phyloP scores from a whole-genome alignment of 2,329 filamentous ascomycete genomes.

The Sclerotinia subarctica region DNA sequence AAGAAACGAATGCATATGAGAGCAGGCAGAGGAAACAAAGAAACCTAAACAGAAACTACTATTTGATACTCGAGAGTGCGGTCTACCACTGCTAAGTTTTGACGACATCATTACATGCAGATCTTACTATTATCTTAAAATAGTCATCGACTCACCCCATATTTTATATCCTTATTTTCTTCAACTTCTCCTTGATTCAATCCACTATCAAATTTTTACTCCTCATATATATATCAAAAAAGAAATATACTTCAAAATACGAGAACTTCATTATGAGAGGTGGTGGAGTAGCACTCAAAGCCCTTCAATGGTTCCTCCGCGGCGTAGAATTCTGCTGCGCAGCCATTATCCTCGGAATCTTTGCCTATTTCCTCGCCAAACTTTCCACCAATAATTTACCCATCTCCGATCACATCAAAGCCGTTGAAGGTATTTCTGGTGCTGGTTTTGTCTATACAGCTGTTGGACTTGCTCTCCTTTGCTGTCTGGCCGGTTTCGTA shows the following conservation, averaged over 20 bases:
- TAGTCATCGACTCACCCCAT: neutral
- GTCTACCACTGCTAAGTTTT: neutral
- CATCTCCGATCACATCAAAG: slow-evolving; percentile 65
- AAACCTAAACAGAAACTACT: neutral
- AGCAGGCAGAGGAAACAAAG: neutral
- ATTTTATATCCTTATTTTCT: neutral
- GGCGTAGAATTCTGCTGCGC: slow-evolving; percentile 69
- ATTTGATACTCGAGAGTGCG: neutral
- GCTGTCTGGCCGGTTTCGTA: slow-evolving; percentile 71
- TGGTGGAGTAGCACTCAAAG: slow-evolving; percentile 62
- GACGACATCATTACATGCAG: slow-evolving; percentile 6
- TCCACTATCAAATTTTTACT: neutral
- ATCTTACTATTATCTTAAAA: neutral
- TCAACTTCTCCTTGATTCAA: neutral
- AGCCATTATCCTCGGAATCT: slow-evolving; percentile 72
- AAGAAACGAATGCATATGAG: neutral
- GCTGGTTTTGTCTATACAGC: slow-evolving; percentile 71
- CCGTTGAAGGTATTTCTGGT: slow-evolving; percentile 76
- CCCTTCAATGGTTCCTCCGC: slow-evolving; percentile 68
- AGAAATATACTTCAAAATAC: neutral
- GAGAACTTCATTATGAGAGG: slow-evolving; percentile 55
- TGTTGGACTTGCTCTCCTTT: slow-evolving; percentile 69
- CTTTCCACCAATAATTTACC: slow-evolving; percentile 60
- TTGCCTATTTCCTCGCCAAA: slow-evolving; percentile 79
- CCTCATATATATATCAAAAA: neutral